Base-by-base conservation (phyloP, 129 eudicot species). In the Lactuca saligna region DNA sequence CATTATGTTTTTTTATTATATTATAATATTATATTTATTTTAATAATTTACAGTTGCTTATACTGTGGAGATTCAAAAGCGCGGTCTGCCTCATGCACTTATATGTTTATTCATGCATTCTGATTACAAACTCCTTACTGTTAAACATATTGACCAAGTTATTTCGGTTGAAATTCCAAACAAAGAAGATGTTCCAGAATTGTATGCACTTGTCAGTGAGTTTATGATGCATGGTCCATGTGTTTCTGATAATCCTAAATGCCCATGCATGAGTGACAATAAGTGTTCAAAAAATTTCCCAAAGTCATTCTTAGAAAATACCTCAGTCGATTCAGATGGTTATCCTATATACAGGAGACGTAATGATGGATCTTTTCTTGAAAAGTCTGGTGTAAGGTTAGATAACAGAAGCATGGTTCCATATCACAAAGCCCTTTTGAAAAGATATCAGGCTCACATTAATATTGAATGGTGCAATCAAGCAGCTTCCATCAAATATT, bases 211-310 rank as follows among this genome's bases (percentile, higher is more conserved):
- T n/a, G 61, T 55, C 3, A 55, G 29, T 3, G 29, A 55, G 9
- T 55, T 6, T 15, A 55, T 55, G 61, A 17, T 55, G 5, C 61
- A 55, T 55, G 17, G 61, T 55, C 61, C 61, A 8, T 55, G 61
- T 55, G 61, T 37, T 10, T 2, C 17, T 55, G 17, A 7, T 7
- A 55, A 55, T 55, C 17, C 29, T 55, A 17, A 55, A 13, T 14
- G 29, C 13, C 61, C 61, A 8, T 55, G 61, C 61, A 55, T 55
- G 61, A 15, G 0, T 8, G 29, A 55, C 17, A 55, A 55, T 0
- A 55, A 55, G 60, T 55, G 60, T 15, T 55, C 60, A 55, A 55
- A 29, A 10, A 55, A 6, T 55, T 55, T 29, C 60, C 60, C 7
- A 55, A 55, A n/a, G 20, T 16, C 9, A 11, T 15, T 15, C 9